Percentiles rank a stretch among this genome's conserved stretches.
Conservation (phyloP, 441 rosid species). For the Hypseocharis bilobata region DNA sequence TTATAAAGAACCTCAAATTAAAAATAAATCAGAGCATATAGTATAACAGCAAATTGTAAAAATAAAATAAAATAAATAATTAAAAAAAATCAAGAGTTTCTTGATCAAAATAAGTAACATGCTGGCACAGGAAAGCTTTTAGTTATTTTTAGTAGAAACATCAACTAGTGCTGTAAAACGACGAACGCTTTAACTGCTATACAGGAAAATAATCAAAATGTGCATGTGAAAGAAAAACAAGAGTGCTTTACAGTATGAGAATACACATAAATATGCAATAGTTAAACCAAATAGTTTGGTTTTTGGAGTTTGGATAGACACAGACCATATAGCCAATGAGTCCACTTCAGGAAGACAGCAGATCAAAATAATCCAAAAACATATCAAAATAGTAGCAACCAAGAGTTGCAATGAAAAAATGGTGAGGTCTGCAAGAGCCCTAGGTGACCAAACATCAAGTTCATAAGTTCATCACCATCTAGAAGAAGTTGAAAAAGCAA, state of each 20-base stretch:
- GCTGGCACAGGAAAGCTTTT: not conserved
- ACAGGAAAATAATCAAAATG: not conserved
- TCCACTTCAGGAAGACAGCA: not conserved
- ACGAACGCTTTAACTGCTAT: not conserved
- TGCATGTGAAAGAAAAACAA: not conserved
- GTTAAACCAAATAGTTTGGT: not conserved
- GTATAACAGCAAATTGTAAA: too few species aligned
- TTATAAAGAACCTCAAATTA: not conserved
- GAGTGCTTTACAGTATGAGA: too few species aligned
- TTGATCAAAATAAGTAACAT: not conserved
- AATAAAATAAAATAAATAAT: too few species aligned
- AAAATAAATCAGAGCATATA: not conserved
- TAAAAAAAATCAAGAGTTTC: not conserved
- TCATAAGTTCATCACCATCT: not conserved
- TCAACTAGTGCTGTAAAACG: not conserved
- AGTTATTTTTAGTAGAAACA: not conserved
- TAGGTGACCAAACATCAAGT: not conserved
- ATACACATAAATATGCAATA: not conserved
- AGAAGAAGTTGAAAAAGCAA: not conserved
- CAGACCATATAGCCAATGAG: not conserved
- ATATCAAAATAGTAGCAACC: too few species aligned
- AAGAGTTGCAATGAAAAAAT: not conserved
- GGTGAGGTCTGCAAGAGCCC: not conserved
- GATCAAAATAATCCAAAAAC: too few species aligned
- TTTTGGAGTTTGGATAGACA: too few species aligned